Evolutionary conservation across 2,329 filamentous ascomycete species (phyloP), one percentile per base, ranked within the genome.

Genomic region (Nemania sp.): DNA sequence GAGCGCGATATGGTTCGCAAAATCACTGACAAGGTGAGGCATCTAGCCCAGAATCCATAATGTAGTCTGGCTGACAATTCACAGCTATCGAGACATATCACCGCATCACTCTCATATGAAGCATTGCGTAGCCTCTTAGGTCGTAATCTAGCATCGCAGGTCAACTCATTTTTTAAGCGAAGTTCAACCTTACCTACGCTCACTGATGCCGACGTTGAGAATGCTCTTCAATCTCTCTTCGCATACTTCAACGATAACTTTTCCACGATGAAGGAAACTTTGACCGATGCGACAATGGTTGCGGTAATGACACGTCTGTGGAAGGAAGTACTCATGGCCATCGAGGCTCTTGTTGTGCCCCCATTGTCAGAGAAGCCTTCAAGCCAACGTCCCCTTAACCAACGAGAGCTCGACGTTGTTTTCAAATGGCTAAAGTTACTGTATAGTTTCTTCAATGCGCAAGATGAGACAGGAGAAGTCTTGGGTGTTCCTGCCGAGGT

Each of bases 191-290:
- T 77, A 39, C 78, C 84, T 42, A 79, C 80, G 1, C 78, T 88
- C 8, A 88, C 90, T 0, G 82, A 83, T 26, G 80, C 80, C 6
- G 91, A 97, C 55, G 81, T 96, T 17, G 88, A 90, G 61, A 87
- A 87, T 62, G 91, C 91, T 0, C 77, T 99, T 11, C 86, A 89
- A 63, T 89, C 91, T 4, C 80, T 99, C 1, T 94, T 97, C 69
- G 83, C 86, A 49, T 99, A 99, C 71, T 99, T 99, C 69, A 90
- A 99, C 69, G 93, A 97, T 70, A 99, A 99, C 67, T 99, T 99
- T 72, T 91, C 91, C 54, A 96, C 97, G 64, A 96, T 99, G 92
- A 97, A 97, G 75, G 86, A 94, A 72, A 97, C 93, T 0, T 78
- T 99, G 52, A 97, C 94, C 1, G 88, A 91, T 53, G 87, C 91